Evolutionary conservation across 1,139 yeast species (phyloP).

Genomic region (Pneumocystis carinii): DNA sequence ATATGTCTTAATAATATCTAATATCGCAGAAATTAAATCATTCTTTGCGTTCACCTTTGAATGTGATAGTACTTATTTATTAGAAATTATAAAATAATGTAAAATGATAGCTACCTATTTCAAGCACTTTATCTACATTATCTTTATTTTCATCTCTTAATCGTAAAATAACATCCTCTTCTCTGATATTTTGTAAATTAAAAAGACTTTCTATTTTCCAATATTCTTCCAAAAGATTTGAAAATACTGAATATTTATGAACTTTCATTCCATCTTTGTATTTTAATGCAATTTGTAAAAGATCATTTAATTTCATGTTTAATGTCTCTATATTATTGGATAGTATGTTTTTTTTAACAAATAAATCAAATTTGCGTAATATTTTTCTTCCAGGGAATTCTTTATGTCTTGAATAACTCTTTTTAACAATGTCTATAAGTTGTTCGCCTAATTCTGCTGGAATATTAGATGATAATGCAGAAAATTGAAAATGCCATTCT

Average conservation of each 20-base stretch:
- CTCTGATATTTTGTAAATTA: conserved; percentile 59
- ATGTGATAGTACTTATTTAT: conserved; percentile 52
- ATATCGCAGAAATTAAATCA: conserved; percentile 70
- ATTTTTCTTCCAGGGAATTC: conserved; percentile 90
- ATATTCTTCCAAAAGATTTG: conserved; percentile 53
- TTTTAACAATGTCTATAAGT: conserved; percentile 47
- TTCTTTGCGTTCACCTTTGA: conserved; percentile 88
- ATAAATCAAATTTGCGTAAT: conserved; percentile 44
- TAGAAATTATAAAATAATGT: neutral
- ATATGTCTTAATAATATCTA: conserved; percentile 22
- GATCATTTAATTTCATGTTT: conserved; percentile 51
- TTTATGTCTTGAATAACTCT: conserved; percentile 43
- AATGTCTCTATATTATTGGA: conserved; percentile 38
- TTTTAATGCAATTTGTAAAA: conserved; percentile 51
- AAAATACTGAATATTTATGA: conserved; percentile 69
- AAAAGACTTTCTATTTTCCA: conserved; percentile 64
- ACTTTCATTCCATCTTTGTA: conserved; percentile 64
- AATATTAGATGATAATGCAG: conserved; percentile 84
- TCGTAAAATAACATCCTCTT: conserved; percentile 60
- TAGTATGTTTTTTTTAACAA: conserved; percentile 29
- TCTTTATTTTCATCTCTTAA: conserved; percentile 78
- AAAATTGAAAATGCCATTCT: conserved; percentile 73
- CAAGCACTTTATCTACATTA: conserved; percentile 58
- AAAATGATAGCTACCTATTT: conserved; percentile 21
- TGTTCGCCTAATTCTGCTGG: conserved; percentile 62